A percentile compares a stretch with the other conserved stretches of the same genome.
phyloP scores from a whole-genome alignment of 2,329 filamentous ascomycete genomes.

The Alternaria ventricosa region DNA sequence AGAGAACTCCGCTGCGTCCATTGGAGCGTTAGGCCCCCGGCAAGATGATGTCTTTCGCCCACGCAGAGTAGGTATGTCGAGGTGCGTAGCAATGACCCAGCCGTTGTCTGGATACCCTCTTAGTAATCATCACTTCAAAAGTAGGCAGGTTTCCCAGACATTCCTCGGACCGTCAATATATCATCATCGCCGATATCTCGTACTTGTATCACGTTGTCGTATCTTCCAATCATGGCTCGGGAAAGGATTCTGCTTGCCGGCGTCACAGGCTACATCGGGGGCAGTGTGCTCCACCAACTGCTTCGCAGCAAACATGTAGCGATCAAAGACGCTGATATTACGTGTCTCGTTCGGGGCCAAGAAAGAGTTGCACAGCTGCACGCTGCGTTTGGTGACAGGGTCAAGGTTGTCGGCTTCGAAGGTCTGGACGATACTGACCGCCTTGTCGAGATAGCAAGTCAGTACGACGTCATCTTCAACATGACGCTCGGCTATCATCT shows the following conservation, averaged over 20 bases:
- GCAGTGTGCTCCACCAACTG: not conserved
- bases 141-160: not conserved
- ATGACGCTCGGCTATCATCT: constrained; percentile 3
- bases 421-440: not conserved
- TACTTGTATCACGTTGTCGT: not conserved
- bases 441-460: constrained; percentile 4
- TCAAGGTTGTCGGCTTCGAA: not conserved
- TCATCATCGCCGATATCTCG: not conserved
- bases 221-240: not conserved
- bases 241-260: not conserved
- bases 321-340: not conserved
- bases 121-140: not conserved
- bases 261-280: constrained; percentile 1
- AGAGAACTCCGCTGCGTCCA: not conserved
- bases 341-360: not conserved
- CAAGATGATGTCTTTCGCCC: not conserved
- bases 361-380: not conserved
- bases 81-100: not conserved
- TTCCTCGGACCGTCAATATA: not conserved
- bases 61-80: not conserved
- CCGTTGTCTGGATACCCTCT: not conserved
- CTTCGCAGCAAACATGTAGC: not conserved
- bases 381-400: not conserved
- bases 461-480: constrained; percentile 1
- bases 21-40: not conserved